Evolutionary conservation across 768 basidiomycete genomes (phyloP).

Genomic region (Suillus subluteus): DNA sequence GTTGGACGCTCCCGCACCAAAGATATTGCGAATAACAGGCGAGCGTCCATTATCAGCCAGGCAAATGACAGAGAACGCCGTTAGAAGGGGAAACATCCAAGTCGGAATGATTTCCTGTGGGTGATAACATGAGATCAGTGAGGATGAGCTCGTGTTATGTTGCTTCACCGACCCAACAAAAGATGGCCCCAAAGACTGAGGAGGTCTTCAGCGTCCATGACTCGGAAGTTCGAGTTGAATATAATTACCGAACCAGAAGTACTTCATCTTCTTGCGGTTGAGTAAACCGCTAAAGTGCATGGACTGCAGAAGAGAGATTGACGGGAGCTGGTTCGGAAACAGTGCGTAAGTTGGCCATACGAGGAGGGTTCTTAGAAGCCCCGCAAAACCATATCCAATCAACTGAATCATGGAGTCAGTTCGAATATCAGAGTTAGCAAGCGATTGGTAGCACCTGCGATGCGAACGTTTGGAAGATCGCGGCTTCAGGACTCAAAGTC

Average conservation of each 20-base stretch:
- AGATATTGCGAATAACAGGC: constrained; percentile 43
- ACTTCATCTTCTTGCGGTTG: constrained; percentile 52
- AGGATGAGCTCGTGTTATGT: not conserved
- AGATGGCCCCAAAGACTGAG: constrained; percentile 45
- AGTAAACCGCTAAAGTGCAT: constrained; percentile 54
- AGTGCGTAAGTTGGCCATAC: constrained; percentile 60
- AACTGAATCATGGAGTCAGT: constrained; percentile 25
- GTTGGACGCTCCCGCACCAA: constrained; percentile 52
- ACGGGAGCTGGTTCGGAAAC: constrained; percentile 55
- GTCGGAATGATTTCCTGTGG: constrained; percentile 20
- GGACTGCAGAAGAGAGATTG: constrained; percentile 55
- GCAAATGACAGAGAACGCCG: constrained; percentile 54
- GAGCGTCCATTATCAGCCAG: constrained; percentile 50
- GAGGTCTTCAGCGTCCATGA: constrained; percentile 1
- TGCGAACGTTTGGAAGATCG: constrained; percentile 59
- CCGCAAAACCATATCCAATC: constrained; percentile 44
- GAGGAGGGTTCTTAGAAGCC: constrained; percentile 46
- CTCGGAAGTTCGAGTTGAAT: not conserved
- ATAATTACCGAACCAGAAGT: constrained; percentile 56
- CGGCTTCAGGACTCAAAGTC: constrained; percentile 49
- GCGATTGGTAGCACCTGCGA: constrained; percentile 40
- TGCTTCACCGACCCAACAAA: constrained; percentile 45
- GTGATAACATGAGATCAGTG: not conserved
- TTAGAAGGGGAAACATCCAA: constrained; percentile 38
- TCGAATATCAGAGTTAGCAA: constrained; percentile 22